Percentiles rank a stretch among this genome's conserved stretches.
Conservation (phyloP, 2,329 filamentous ascomycete genomes). For the Fusarium nelsonii region DNA sequence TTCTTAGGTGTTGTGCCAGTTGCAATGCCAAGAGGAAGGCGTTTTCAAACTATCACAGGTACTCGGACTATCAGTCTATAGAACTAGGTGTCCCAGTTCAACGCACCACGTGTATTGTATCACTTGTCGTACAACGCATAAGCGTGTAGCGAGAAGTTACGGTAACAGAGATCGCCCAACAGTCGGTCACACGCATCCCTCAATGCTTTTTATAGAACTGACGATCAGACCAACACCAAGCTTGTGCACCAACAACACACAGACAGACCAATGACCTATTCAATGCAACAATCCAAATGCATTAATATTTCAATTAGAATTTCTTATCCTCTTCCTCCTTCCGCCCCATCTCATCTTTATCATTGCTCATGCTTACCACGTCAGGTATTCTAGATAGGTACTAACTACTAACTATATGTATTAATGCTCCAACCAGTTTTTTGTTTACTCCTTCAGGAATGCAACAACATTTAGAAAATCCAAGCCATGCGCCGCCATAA, state of each 20-base stretch:
- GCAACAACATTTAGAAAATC: slow-evolving; percentile 34
- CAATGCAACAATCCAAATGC: slow-evolving; percentile 1
- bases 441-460: slow-evolving; percentile 31
- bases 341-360: slow-evolving; percentile 5
- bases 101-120: slow-evolving; percentile 25
- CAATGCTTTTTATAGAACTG: slow-evolving; percentile 39
- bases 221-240: not conserved
- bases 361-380: slow-evolving; percentile 27
- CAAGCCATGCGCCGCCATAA: slow-evolving; percentile 20
- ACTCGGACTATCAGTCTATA: not conserved
- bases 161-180: slow-evolving; percentile 16
- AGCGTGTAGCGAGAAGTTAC: not conserved
- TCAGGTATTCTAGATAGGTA: slow-evolving; percentile 23
- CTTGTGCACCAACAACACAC: slow-evolving; percentile 4
- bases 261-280: slow-evolving; percentile 1
- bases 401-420: slow-evolving; percentile 27
- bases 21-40: not conserved
- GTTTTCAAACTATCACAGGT: not conserved
- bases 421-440: slow-evolving; percentile 29
- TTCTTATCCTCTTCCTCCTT: slow-evolving; percentile 4
- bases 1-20: not conserved
- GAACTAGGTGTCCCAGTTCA: not conserved
- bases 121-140: slow-evolving; percentile 8
- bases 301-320: slow-evolving; percentile 11
- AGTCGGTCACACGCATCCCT: slow-evolving; percentile 13